phyloP scores from a whole-genome alignment of 164 flowering plant species.

The Piper betle region DNA sequence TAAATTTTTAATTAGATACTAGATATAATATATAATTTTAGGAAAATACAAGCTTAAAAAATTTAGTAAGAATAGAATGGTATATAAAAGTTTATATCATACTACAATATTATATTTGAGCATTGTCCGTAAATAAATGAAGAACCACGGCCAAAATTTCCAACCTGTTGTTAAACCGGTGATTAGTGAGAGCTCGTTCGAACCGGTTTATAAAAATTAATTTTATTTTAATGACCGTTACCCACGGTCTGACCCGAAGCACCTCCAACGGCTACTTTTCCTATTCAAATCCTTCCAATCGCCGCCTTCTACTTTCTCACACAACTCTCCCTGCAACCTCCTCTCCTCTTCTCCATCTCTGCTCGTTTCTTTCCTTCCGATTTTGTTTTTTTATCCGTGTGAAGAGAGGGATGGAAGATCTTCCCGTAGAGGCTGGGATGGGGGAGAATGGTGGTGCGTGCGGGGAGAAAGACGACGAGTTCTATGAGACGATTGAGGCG shows the following conservation, averaged over 20 bases:
- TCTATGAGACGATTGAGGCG: conserved; percentile 80
- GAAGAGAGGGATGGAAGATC: conserved; percentile 1
- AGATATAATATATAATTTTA: no score
- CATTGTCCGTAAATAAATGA: no score
- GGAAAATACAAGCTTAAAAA: no score
- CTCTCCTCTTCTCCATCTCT: not conserved
- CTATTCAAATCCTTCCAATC: not conserved
- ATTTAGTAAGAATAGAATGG: no score
- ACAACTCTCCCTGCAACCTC: not conserved
- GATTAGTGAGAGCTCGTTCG: no score
- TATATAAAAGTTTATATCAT: no score
- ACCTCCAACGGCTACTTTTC: conserved; percentile 11
- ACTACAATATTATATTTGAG: no score
- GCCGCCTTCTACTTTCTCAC: not conserved
- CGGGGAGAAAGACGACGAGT: conserved; percentile 26
- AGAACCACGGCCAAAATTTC: no score
- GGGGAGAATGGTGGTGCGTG: not conserved
- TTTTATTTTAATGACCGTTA: no score
- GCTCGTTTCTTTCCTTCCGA: not conserved
- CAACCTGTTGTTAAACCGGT: no score
- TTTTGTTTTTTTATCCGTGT: not conserved
- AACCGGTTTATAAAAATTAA: no score
- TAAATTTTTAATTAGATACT: no score
- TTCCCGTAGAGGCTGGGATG: not conserved
- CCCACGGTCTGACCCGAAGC: not conserved